Evolutionary conservation across 257 asterid genomes (phyloP).

Genomic region (Pogostemon cablin): DNA sequence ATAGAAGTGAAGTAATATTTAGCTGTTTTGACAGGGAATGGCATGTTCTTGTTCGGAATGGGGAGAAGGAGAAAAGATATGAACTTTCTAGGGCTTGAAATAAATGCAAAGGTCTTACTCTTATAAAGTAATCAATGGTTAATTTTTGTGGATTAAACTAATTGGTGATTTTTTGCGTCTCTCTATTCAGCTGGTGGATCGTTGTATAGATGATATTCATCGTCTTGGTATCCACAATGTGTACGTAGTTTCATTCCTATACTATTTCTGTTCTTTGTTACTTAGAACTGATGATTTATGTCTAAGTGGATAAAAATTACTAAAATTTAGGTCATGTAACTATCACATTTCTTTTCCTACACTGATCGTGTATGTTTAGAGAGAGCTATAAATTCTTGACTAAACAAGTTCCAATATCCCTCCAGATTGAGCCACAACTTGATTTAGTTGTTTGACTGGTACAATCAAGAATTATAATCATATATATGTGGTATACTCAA

Average conservation of each 20-base stretch:
- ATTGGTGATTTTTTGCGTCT: slow-evolving; percentile 28
- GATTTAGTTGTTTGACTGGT: slow-evolving; percentile 2
- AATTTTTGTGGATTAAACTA: slow-evolving; percentile 30
- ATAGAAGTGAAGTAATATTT: slow-evolving; percentile 17
- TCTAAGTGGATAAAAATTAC: not conserved
- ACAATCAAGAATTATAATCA: slow-evolving; percentile 1
- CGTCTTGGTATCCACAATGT: slow-evolving; percentile 54
- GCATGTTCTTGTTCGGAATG: slow-evolving; percentile 82
- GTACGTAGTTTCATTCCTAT: slow-evolving; percentile 46
- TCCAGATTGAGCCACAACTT: not conserved
- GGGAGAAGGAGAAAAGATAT: slow-evolving; percentile 61
- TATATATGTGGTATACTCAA: not conserved
- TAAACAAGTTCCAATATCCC: slow-evolving; percentile 4
- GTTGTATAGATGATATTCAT: slow-evolving; percentile 55
- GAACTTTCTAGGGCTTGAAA: slow-evolving; percentile 93
- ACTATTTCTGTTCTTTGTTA: slow-evolving; percentile 7
- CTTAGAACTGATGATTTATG: not conserved
- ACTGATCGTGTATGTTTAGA: slow-evolving; percentile 3
- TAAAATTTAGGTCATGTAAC: not conserved
- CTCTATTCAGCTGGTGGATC: slow-evolving; percentile 68
- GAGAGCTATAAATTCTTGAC: slow-evolving; percentile 20
- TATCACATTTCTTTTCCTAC: not conserved
- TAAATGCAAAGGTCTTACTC: slow-evolving; percentile 68
- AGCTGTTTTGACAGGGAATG: slow-evolving; percentile 69
- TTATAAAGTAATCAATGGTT: slow-evolving; percentile 24